Conservation (phyloP, 2,329 filamentous ascomycete genomes). For the Trichophyton rubrum region DNA sequence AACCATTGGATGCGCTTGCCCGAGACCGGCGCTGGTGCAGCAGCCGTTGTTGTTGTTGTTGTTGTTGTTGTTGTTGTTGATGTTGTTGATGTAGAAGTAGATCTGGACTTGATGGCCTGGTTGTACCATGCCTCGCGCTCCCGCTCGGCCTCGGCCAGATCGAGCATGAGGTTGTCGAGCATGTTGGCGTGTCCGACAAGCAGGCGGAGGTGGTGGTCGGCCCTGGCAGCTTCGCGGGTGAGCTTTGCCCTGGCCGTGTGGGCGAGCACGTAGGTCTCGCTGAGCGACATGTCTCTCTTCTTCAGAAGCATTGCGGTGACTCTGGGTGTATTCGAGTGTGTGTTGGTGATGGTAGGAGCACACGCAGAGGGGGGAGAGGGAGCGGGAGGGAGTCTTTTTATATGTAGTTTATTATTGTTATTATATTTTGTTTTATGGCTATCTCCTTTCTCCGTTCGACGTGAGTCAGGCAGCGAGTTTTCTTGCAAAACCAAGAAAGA, state of each 20-base stretch:
- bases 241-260: constrained; percentile 96
- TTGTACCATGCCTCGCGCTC: constrained; percentile 98
- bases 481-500: background rate
- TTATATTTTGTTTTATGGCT: background rate
- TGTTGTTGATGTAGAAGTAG: constrained; percentile 39
- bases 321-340: background rate
- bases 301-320: constrained; percentile 12
- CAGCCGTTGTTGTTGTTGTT: background rate
- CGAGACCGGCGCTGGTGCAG: background rate
- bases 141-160: constrained; percentile 83
- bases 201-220: constrained; percentile 88
- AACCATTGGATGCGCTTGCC: background rate
- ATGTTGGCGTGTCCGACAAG: constrained; percentile 98
- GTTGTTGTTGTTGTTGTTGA: background rate
- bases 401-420: too few species aligned
- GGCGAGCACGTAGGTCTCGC: constrained; percentile 96
- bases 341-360: background rate
- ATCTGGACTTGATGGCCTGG: constrained; percentile 58
- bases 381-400: background rate
- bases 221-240: constrained; percentile 72
- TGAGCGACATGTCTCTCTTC: constrained; percentile 90
- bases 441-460: too few species aligned
- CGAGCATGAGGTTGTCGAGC: constrained; percentile 83
- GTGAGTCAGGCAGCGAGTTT: constrained; percentile 1
- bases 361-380: too few species aligned